A percentile compares a stretch with the other conserved stretches of the same genome.
These are phyloP conservation scores for Agrocybe pediades DNA, from an alignment of 768 basidiomycete genomes.

Conservation along the genomic window DNA sequence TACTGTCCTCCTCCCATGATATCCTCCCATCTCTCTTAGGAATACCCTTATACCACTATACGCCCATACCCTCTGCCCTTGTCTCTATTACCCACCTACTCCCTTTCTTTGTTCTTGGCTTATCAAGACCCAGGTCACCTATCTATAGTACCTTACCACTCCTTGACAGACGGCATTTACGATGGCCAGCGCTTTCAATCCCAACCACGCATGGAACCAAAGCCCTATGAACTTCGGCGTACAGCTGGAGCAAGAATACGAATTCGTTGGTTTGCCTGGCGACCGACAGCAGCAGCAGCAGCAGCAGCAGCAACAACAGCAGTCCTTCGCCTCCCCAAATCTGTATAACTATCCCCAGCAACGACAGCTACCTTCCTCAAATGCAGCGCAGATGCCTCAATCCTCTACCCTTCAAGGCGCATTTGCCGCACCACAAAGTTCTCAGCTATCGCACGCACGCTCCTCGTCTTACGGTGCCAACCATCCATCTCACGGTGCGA, in stretches of 20 bases:
- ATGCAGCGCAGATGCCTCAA: background rate
- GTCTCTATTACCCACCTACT: no score
- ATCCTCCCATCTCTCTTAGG: background rate
- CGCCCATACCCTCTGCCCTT: background rate
- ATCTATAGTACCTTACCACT: no score
- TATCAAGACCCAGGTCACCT: background rate
- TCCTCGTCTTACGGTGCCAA: slow-evolving; percentile 18
- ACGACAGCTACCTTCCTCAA: slow-evolving; percentile 7
- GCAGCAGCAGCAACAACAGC: slow-evolving; percentile 23
- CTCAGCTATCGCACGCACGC: slow-evolving; percentile 19
- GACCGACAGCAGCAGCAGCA: slow-evolving; percentile 18
- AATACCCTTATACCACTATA: background rate
- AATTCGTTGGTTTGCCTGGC: slow-evolving; percentile 21
- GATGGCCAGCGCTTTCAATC: slow-evolving; percentile 26
- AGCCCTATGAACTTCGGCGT: slow-evolving; percentile 23
- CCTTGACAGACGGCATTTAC: background rate
- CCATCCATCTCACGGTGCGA: slow-evolving; percentile 9
- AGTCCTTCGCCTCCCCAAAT: slow-evolving; percentile 12
- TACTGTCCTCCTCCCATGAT: background rate
- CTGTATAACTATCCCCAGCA: slow-evolving; percentile 16
- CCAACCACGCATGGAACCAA: slow-evolving; percentile 27
- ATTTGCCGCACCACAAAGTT: slow-evolving; percentile 17
- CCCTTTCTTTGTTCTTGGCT: slow-evolving; percentile 6
- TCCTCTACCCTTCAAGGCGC: slow-evolving; percentile 25
- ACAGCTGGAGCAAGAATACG: slow-evolving; percentile 38